Percentiles rank a stretch among this genome's conserved stretches.
phyloP scores from a whole-genome alignment of 1,284 basidiomycete species.

The Vanrija humicola region DNA sequence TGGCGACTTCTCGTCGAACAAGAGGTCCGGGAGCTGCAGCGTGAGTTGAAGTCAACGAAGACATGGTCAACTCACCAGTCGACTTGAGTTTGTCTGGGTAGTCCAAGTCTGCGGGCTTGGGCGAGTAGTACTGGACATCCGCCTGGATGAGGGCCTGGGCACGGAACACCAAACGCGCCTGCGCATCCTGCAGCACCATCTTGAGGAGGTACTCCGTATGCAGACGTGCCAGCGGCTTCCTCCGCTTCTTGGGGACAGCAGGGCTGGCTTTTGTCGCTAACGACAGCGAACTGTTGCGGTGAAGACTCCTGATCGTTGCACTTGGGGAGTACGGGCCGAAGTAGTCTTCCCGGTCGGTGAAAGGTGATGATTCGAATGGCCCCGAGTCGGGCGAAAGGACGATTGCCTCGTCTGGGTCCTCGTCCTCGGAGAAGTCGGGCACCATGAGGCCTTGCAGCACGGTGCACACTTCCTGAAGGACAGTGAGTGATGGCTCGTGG shows the following conservation, averaged over 20 bases:
- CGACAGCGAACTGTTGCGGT: slow-evolving; percentile 8
- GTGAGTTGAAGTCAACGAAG: not conserved
- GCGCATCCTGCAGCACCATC: slow-evolving; percentile 88
- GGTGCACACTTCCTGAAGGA: slow-evolving; percentile 87
- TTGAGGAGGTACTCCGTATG: slow-evolving; percentile 70
- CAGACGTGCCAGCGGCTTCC: slow-evolving; percentile 55
- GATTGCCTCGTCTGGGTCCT: slow-evolving; percentile 24
- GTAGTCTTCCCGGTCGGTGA: slow-evolving; percentile 20
- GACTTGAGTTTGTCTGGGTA: slow-evolving; percentile 66
- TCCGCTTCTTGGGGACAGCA: not conserved
- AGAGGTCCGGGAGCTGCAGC: slow-evolving; percentile 8
- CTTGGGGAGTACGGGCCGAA: slow-evolving; percentile 36
- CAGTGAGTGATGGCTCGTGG: slow-evolving; percentile 78
- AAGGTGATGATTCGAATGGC: slow-evolving; percentile 9
- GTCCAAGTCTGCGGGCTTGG: slow-evolving; percentile 66
- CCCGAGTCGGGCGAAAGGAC: slow-evolving; percentile 23
- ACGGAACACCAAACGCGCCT: slow-evolving; percentile 88
- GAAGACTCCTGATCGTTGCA: slow-evolving; percentile 8
- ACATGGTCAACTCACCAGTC: slow-evolving; percentile 15
- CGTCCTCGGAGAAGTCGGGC: slow-evolving; percentile 55
- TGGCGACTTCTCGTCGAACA: slow-evolving; percentile 12
- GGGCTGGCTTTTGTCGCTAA: not conserved
- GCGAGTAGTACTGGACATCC: slow-evolving; percentile 76
- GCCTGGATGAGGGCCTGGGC: slow-evolving; percentile 83
- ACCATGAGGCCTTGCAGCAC: slow-evolving; percentile 91